Percentiles rank a stretch among this genome's conserved stretches.
These are phyloP conservation scores for Heterobasidion occidentale DNA, from an alignment of 1,284 basidiomycete genomes.

Conservation along the genomic window DNA sequence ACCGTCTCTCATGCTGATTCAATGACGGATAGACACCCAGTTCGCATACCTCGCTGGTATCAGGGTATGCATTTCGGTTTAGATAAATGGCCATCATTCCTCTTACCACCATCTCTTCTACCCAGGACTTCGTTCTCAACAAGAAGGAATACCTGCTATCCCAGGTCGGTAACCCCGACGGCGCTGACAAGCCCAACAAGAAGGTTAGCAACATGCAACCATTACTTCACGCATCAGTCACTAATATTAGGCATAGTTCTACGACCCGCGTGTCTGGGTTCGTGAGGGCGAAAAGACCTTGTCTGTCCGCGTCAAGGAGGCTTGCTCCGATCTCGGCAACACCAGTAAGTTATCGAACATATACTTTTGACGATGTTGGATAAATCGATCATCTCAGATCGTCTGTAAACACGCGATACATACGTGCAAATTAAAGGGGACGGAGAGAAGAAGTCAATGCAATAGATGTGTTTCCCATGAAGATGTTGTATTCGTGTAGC, in stretches of 20 bases:
- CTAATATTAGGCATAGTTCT: slow-evolving; percentile 41
- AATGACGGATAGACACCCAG: slow-evolving; percentile 59
- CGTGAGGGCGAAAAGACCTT: slow-evolving; percentile 98
- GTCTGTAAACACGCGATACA: not conserved
- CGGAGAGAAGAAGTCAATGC: not conserved
- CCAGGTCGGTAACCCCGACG: slow-evolving; percentile 94
- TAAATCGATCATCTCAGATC: not conserved
- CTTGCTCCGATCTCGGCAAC: slow-evolving; percentile 87
- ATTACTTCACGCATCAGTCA: not conserved
- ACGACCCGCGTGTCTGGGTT: slow-evolving; percentile 96
- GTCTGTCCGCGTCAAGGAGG: slow-evolving; percentile 80
- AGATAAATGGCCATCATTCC: not conserved
- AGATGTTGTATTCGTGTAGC: not conserved
- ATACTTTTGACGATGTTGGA: not conserved
- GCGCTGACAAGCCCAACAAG: slow-evolving; percentile 95
- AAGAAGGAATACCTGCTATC: slow-evolving; percentile 83
- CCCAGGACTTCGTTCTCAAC: slow-evolving; percentile 72
- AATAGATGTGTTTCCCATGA: not conserved
- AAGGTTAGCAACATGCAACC: slow-evolving; percentile 44
- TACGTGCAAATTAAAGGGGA: not conserved
- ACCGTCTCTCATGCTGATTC: not conserved
- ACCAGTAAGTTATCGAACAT: slow-evolving; percentile 13
- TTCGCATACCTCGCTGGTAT: slow-evolving; percentile 91
- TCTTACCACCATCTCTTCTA: not conserved
- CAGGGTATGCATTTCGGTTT: slow-evolving; percentile 39